These are phyloP conservation scores for Geotrichum fermentans DNA, from an alignment of 1,139 yeast genomes.

Conservation along the genomic window DNA sequence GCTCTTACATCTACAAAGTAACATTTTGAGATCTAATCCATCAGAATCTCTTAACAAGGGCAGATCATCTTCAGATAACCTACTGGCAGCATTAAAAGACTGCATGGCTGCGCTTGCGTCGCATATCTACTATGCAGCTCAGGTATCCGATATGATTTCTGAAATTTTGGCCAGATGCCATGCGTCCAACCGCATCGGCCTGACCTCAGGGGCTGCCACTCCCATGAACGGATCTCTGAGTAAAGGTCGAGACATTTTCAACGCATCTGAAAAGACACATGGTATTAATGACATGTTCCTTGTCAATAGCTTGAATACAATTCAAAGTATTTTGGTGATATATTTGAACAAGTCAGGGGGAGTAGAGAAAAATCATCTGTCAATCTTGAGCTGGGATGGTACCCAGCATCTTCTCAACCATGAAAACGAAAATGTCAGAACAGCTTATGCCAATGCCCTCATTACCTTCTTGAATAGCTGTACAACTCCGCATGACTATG, in stretches of 20 bases:
- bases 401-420: constrained; percentile 34
- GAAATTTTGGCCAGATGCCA: constrained; percentile 38
- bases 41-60: constrained; percentile 12
- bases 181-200: not conserved
- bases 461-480: constrained; percentile 25
- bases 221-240: not conserved
- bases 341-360: constrained; percentile 11
- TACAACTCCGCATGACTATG: constrained; percentile 13
- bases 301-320: constrained; percentile 7
- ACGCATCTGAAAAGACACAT: not conserved
- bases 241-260: not conserved
- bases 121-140: constrained; percentile 75
- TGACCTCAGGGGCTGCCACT: constrained; percentile 3
- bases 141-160: constrained; percentile 67
- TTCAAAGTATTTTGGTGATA: constrained; percentile 3
- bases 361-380: constrained; percentile 32
- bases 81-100: constrained; percentile 31
- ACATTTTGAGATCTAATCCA: constrained; percentile 34
- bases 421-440: constrained; percentile 28
- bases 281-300: constrained; percentile 2
- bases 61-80: constrained; percentile 13
- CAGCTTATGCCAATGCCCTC: constrained; percentile 30
- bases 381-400: constrained; percentile 35
- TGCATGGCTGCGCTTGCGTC: constrained; percentile 62
- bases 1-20: constrained; percentile 50